Conservation (phyloP, 2,329 filamentous ascomycete species). For the Colletotrichum somersetense region DNA sequence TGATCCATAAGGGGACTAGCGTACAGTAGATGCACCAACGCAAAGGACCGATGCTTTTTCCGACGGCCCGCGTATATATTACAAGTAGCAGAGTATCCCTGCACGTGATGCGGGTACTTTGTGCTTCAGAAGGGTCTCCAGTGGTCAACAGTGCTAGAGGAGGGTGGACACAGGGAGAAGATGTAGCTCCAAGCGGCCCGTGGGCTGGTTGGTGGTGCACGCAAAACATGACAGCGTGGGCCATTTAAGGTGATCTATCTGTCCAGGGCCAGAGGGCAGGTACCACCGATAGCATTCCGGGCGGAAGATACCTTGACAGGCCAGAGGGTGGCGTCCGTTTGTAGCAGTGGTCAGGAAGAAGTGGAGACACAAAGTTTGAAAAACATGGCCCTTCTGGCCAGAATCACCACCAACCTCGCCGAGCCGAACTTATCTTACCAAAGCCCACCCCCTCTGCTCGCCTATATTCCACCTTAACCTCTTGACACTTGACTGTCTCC, state of each 20-base stretch:
- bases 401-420: slow-evolving; percentile 46
- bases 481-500: slow-evolving; percentile 40
- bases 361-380: slow-evolving; percentile 43
- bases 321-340: slow-evolving; percentile 37
- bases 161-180: slow-evolving; percentile 15
- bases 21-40: background rate
- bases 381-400: slow-evolving; percentile 44
- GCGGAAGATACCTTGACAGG: slow-evolving; percentile 30
- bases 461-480: slow-evolving; percentile 40
- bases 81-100: slow-evolving; percentile 9
- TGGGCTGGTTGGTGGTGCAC: slow-evolving; percentile 18
- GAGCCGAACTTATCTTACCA: slow-evolving; percentile 41
- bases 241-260: slow-evolving; percentile 4
- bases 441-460: slow-evolving; percentile 40
- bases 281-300: slow-evolving; percentile 9
- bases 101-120: slow-evolving; percentile 40
- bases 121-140: slow-evolving; percentile 31
- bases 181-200: slow-evolving; percentile 24
- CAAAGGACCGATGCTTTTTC: slow-evolving; percentile 39
- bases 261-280: background rate
- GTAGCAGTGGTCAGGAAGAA: slow-evolving; percentile 38
- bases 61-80: background rate
- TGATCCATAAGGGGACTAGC: slow-evolving; percentile 39
- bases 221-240: slow-evolving; percentile 26
- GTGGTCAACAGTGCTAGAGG: slow-evolving; percentile 29